Percentiles rank a stretch among this genome's conserved stretches.
Conservation (phyloP, 2,329 filamentous ascomycete species). For the Fusarium liriodendri region DNA sequence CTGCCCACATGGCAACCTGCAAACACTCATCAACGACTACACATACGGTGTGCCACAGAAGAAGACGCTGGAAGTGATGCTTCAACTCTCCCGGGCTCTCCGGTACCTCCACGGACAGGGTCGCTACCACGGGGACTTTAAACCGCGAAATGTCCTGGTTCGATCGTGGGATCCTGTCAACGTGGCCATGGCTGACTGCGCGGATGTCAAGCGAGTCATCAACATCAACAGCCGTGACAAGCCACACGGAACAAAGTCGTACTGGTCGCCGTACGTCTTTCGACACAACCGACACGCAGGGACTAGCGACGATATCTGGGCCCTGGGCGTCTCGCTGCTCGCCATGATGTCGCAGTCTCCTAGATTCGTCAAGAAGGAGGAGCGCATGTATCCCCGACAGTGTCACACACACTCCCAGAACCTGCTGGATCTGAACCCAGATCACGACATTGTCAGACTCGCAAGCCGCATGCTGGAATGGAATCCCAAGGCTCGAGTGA, state of each 20-base stretch:
- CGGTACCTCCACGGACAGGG: constrained; percentile 41
- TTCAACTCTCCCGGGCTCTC: constrained; percentile 42
- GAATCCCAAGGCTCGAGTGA: constrained; percentile 30
- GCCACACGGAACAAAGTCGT: constrained; percentile 42
- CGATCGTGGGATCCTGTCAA: constrained; percentile 43
- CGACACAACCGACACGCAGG: constrained; percentile 32
- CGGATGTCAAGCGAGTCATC: constrained; percentile 40
- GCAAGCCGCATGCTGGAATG: constrained; percentile 35
- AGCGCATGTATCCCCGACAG: constrained; percentile 36
- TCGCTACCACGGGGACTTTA: constrained; percentile 47
- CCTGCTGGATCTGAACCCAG: constrained; percentile 41
- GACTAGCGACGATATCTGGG: constrained; percentile 49
- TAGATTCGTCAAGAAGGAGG: constrained; percentile 20
- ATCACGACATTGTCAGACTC: constrained; percentile 39
- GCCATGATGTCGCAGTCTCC: constrained; percentile 47
- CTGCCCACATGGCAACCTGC: constrained; percentile 44
- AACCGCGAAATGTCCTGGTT: constrained; percentile 48
- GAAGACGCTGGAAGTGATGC: constrained; percentile 35
- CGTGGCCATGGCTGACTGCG: constrained; percentile 47
- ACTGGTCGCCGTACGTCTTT: constrained; percentile 47
- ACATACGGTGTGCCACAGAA: constrained; percentile 24
- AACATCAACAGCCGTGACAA: constrained; percentile 13
- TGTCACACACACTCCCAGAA: constrained; percentile 40
- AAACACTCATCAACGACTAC: constrained; percentile 41
- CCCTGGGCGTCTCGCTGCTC: constrained; percentile 46